Conservation (phyloP, 352 stramenopile genomes). For the Lagenidium sp. region DNA sequence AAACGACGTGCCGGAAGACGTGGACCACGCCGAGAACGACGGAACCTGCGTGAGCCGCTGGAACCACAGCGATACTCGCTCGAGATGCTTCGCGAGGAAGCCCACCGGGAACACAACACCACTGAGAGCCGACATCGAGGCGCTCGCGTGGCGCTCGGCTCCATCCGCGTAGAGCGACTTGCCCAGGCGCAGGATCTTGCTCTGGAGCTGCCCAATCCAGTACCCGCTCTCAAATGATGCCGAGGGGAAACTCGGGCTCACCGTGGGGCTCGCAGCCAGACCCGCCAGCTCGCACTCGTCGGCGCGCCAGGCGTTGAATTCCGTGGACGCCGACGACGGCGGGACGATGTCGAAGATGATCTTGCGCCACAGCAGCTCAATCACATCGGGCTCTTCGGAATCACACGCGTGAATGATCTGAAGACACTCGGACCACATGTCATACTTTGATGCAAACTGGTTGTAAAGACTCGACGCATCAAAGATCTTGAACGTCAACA, state of each 20-base stretch:
- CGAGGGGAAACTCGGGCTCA: slow-evolving; percentile 17
- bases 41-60: slow-evolving; percentile 45
- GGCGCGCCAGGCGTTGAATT: slow-evolving; percentile 70
- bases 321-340: slow-evolving; percentile 38
- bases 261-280: slow-evolving; percentile 18
- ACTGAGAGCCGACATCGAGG: slow-evolving; percentile 17
- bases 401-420: slow-evolving; percentile 83
- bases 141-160: slow-evolving; percentile 21
- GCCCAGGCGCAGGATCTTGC: slow-evolving; percentile 61
- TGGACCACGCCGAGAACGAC: slow-evolving; percentile 18
- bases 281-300: slow-evolving; percentile 56
- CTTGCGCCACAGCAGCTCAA: slow-evolving; percentile 58
- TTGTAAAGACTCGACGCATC: slow-evolving; percentile 83
- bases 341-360: slow-evolving; percentile 69
- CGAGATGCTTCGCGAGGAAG: slow-evolving; percentile 64
- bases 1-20: slow-evolving; percentile 24
- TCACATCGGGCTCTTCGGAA: slow-evolving; percentile 68
- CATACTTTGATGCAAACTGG: slow-evolving; percentile 75
- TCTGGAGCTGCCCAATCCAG: slow-evolving; percentile 77
- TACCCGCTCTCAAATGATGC: slow-evolving; percentile 52
- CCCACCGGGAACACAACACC: slow-evolving; percentile 68
- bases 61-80: slow-evolving; percentile 77
- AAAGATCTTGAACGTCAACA: slow-evolving; percentile 71
- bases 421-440: slow-evolving; percentile 83
- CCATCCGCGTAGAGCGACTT: slow-evolving; percentile 64